Evolutionary conservation across 371 early-diverging fungal genomes (phyloP), one percentile per base, ranked within the genome.

Genomic region (Circinella umbellata): DNA sequence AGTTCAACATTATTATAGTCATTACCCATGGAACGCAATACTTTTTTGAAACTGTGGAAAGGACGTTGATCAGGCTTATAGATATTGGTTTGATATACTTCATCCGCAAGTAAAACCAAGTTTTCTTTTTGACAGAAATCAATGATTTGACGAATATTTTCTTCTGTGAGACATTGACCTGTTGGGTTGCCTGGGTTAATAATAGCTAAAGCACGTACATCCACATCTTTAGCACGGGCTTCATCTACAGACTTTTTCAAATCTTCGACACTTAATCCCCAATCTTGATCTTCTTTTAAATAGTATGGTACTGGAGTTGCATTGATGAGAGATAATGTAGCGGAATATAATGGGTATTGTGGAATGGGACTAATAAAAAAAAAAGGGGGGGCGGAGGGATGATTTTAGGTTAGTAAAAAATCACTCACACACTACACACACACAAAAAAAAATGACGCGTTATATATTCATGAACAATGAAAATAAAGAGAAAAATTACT

Each of bases 161-260:
- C 86, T 69, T 86, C 83, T 1, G 82, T 73, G 39, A 98, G 84
- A 63, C 91, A 92, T 74, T 94, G 93, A 61, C 98, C 98, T 3
- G 97, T 96, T 9, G 98, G 98, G 88, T 98, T 98, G 38, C 97
- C 98, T 9, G 98, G 98, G 80, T 98, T 98, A 80, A 98, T 97
- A 66, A 98, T 93, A 57, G 92, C 94, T 37, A 98, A 80, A 0
- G 97, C 96, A 61, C 96, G 92, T 10, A 96, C 96, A 53, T 98
- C 96, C 34, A 89, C 72, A 20, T 92, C 94, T 10, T 83, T 66
- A 27, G 67, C 72, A 39, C 92, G 87, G 0, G 93, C 91, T 66
- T 88, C 84, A 14, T 74, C 51, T 42, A 95, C 76, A 13, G 91
- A 80, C 3, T 78, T 61, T 64, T 81, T 76, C 37, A 96, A 80